phyloP scores from a whole-genome alignment of 192 early-diverging fungal genomes.

The Backusella westeae region DNA sequence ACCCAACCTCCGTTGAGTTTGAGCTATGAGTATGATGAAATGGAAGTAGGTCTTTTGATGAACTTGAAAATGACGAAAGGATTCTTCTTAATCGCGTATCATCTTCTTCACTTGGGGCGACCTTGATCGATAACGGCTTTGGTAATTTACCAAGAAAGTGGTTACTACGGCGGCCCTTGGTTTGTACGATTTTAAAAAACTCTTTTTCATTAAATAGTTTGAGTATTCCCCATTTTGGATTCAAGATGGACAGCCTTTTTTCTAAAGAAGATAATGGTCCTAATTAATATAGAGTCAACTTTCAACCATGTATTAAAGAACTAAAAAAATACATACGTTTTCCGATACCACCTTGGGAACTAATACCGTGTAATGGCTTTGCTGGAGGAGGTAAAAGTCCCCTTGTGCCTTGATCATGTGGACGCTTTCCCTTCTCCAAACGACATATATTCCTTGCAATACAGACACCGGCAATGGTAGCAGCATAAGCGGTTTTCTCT shows the following conservation, averaged over 20 bases:
- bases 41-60: not conserved
- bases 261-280: conserved; percentile 19
- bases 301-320: not conserved
- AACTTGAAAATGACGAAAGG: not conserved
- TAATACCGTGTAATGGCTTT: conserved; percentile 29
- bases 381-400: conserved; percentile 28
- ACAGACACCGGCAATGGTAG: conserved; percentile 34
- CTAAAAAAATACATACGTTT: conserved; percentile 24
- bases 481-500: conserved; percentile 42
- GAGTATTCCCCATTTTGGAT: conserved; percentile 30
- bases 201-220: conserved; percentile 36
- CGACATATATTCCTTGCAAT: conserved; percentile 40
- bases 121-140: not conserved
- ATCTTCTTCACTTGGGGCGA: not conserved
- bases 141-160: conserved; percentile 23
- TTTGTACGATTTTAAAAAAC: conserved; percentile 31
- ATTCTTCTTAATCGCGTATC: not conserved
- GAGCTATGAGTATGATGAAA: not conserved
- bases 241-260: conserved; percentile 26
- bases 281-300: conserved; percentile 14
- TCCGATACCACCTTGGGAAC: conserved; percentile 29
- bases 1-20: not conserved
- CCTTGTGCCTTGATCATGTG: conserved; percentile 25
- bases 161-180: not conserved
- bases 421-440: conserved; percentile 31